Conservation (phyloP, 805 yeast species). For the Cyberlindnera maritima region DNA sequence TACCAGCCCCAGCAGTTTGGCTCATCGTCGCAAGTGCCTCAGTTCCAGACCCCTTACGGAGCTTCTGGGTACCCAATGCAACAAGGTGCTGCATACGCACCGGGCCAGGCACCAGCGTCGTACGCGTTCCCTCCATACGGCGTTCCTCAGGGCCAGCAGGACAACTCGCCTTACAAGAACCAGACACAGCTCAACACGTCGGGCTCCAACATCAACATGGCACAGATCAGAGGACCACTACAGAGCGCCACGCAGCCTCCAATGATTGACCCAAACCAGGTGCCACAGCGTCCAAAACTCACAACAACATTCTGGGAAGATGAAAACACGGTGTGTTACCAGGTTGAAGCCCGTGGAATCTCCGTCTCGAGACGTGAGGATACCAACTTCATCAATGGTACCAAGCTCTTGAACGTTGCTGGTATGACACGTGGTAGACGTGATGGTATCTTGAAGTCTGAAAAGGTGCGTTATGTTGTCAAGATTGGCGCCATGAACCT, state of each 20-base stretch:
- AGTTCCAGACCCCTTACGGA: conserved; percentile 4
- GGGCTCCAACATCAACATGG: conserved; percentile 16
- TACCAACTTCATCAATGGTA: conserved; percentile 71
- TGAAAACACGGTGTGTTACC: conserved; percentile 68
- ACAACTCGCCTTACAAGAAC: conserved; percentile 10
- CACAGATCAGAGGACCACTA: conserved; percentile 15
- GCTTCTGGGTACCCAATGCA: conserved; percentile 9
- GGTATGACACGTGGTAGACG: conserved; percentile 73
- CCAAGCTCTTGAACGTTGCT: conserved; percentile 65
- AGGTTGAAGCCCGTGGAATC: conserved; percentile 67
- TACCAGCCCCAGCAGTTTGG: conserved; percentile 6
- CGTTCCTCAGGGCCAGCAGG: conserved; percentile 8
- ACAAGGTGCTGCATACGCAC: conserved; percentile 3
- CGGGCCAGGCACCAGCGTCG: conserved; percentile 3
- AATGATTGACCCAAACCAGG: conserved; percentile 26
- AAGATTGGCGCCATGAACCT: conserved; percentile 75
- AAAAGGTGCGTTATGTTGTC: conserved; percentile 65
- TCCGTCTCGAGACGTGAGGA: conserved; percentile 68
- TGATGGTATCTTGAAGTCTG: conserved; percentile 66
- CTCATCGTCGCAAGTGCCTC: not conserved
- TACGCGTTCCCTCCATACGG: conserved; percentile 17
- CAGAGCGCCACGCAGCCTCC: conserved; percentile 21
- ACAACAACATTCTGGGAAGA: conserved; percentile 79
- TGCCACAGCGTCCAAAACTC: conserved; percentile 47
- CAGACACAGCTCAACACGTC: conserved; percentile 6